These are phyloP conservation scores for Cicer judaicum DNA, from an alignment of 306 rosid species.

Conservation along the genomic window DNA sequence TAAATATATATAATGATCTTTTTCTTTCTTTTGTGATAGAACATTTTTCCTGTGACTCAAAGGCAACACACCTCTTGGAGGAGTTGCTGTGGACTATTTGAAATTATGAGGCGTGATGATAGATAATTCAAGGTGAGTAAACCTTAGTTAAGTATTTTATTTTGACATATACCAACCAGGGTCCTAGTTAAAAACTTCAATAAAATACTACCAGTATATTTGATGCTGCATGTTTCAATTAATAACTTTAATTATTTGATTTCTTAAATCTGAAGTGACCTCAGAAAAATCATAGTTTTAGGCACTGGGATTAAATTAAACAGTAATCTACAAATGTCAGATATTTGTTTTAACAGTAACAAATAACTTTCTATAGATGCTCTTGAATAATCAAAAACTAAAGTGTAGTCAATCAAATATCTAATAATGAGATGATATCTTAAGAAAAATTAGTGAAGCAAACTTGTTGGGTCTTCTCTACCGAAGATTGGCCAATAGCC, in stretches of 20 bases:
- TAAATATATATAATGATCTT: background rate
- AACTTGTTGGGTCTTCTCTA: background rate
- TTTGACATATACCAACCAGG: background rate
- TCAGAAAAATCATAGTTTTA: background rate
- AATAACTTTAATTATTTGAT: too few species aligned
- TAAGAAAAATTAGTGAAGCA: background rate
- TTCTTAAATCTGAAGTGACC: conserved; percentile 4
- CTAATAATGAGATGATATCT: background rate
- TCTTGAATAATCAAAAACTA: background rate
- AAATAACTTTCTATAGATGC: background rate
- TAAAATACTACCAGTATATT: too few species aligned
- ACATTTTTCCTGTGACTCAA: conserved; percentile 38
- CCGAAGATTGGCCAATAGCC: background rate
- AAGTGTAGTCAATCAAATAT: background rate
- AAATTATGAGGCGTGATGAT: conserved; percentile 51
- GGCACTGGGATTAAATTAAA: background rate
- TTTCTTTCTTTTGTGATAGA: conserved; percentile 45
- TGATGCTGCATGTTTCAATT: too few species aligned
- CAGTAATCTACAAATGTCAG: background rate
- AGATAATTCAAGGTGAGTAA: conserved; percentile 63
- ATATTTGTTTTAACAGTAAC: background rate
- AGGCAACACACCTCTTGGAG: conserved; percentile 60
- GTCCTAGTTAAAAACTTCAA: background rate
- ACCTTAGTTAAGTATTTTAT: background rate
- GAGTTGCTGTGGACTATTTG: conserved; percentile 78